Evolutionary conservation across 352 stramenopile species (phyloP).

Genomic region (Globisporangium solare): DNA sequence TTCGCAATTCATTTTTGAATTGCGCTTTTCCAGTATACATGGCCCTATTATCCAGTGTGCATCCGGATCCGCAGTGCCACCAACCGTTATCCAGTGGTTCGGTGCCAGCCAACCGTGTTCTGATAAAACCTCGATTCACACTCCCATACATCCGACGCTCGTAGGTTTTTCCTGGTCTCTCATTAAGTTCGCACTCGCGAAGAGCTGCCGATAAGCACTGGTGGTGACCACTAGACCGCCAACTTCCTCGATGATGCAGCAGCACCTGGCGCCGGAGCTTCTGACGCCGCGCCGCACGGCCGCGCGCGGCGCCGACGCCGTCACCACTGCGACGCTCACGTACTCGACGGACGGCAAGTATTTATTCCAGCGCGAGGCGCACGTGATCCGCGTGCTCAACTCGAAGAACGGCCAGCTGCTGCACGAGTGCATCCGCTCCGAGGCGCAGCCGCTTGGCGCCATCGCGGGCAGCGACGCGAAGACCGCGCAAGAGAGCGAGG

Average conservation of each 20-base stretch:
- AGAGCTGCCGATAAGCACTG: neutral
- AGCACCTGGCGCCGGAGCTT: conserved; percentile 20
- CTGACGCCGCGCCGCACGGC: conserved; percentile 23
- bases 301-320: neutral
- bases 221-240: neutral
- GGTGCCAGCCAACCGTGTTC: neutral
- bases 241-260: neutral
- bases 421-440: conserved; percentile 55
- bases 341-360: conserved; percentile 69
- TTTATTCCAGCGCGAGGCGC: conserved; percentile 75
- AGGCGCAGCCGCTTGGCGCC: conserved; percentile 16
- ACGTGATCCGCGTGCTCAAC: conserved; percentile 68
- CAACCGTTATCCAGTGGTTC: neutral
- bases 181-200: neutral
- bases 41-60: neutral
- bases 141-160: no score
- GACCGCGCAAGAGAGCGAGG: conserved; percentile 8
- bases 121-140: neutral
- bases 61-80: neutral
- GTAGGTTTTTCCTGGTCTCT: neutral
- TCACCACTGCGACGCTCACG: conserved; percentile 25
- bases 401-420: conserved; percentile 67
- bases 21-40: neutral
- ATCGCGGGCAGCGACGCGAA: conserved; percentile 11
- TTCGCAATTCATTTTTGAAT: neutral